phyloP scores from a whole-genome alignment of 257 asterid genomes.

The Salvia rosmarinus region DNA sequence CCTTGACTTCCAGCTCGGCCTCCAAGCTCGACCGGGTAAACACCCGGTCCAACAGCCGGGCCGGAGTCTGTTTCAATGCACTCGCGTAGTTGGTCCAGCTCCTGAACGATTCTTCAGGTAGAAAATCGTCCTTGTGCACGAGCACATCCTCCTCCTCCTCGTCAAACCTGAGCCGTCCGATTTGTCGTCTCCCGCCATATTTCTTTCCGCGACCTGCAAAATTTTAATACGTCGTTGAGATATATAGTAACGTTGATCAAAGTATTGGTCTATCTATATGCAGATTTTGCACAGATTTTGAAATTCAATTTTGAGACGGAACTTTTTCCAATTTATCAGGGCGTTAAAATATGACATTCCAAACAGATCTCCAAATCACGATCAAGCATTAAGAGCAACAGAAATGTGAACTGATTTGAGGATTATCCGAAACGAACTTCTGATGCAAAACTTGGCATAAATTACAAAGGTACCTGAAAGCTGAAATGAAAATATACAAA shows the following conservation, averaged over 20 bases:
- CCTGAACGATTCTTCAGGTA: conserved; percentile 73
- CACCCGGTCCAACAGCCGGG: conserved; percentile 51
- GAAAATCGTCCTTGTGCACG: conserved; percentile 59
- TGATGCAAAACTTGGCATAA: background rate
- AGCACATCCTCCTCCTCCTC: conserved; percentile 42
- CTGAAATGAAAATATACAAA: background rate
- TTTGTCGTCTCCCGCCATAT: conserved; percentile 39
- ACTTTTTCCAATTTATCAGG: background rate
- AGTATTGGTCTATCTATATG: background rate
- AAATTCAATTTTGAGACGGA: background rate
- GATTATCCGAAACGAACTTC: background rate
- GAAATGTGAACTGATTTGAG: background rate
- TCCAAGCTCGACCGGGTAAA: conserved; percentile 50
- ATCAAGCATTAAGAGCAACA: background rate
- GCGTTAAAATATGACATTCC: background rate
- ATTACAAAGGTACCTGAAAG: background rate
- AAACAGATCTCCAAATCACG: conserved; percentile 27
- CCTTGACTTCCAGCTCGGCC: conserved; percentile 56
- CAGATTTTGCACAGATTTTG: background rate
- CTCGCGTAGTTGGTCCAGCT: conserved; percentile 54
- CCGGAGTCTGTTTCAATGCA: conserved; percentile 59
- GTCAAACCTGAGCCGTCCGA: conserved; percentile 17
- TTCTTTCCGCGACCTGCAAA: background rate
- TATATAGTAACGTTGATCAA: background rate
- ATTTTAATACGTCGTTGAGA: background rate